Evolutionary conservation across 2,329 filamentous ascomycete species (phyloP).

Genomic region (Fusarium sp.): DNA sequence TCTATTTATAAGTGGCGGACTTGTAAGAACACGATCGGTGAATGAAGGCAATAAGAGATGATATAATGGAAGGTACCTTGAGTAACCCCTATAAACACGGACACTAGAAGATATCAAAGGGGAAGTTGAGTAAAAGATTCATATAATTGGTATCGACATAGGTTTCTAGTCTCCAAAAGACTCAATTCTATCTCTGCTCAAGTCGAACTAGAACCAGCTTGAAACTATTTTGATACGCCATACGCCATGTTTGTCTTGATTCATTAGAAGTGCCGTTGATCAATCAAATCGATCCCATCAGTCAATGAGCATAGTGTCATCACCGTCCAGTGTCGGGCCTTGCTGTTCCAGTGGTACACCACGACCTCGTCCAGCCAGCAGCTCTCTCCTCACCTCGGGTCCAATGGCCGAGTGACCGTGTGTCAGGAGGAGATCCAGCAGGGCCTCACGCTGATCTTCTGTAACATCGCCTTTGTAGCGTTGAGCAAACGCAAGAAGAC

Average conservation of each 20-base stretch:
- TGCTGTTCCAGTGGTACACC: slow-evolving; percentile 74
- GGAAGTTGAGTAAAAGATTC: slow-evolving; percentile 1
- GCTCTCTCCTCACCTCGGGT: slow-evolving; percentile 88
- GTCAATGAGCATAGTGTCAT: slow-evolving; percentile 91
- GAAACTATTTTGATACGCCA: slow-evolving; percentile 41
- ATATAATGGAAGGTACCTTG: background rate
- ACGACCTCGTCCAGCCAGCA: slow-evolving; percentile 87
- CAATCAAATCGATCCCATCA: slow-evolving; percentile 40
- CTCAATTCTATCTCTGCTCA: slow-evolving; percentile 39
- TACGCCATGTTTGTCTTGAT: slow-evolving; percentile 40
- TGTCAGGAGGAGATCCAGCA: slow-evolving; percentile 86
- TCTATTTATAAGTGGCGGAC: background rate
- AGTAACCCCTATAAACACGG: background rate
- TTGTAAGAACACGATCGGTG: too few relatives aligned
- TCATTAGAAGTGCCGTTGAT: slow-evolving; percentile 39
- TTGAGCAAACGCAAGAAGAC: slow-evolving; percentile 89
- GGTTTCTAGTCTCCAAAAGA: slow-evolving; percentile 30
- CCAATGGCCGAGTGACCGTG: slow-evolving; percentile 90
- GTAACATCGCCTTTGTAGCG: slow-evolving; percentile 96
- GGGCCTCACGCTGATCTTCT: slow-evolving; percentile 90
- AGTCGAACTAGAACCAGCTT: slow-evolving; percentile 39
- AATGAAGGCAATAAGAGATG: background rate
- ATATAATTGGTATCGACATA: slow-evolving; percentile 43
- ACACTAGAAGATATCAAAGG: background rate
- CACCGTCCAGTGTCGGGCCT: slow-evolving; percentile 71